Evolutionary conservation across 1,139 yeast genomes (phyloP), one percentile per base, ranked within the genome.

Genomic region (Yamadazyma pseudoaaseri): DNA sequence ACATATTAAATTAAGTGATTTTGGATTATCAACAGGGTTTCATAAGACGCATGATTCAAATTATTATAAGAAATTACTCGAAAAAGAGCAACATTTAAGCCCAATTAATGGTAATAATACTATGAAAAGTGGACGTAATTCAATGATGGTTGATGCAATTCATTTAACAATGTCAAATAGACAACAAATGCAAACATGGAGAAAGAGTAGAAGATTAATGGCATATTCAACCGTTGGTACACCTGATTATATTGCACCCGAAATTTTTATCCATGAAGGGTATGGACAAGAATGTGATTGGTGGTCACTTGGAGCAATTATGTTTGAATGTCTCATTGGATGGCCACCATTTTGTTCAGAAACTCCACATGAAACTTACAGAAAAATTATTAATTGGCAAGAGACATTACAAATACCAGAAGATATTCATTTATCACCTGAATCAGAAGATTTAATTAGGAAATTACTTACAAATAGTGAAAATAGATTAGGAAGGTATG

Each of bases 271-370:
- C 34, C 95, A 92, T 53, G 96, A 92, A 65, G 99, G 99, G 3
- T 94, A 92, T 60, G 97, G 98, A 12, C 97, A 90, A 63, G 97
- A 92, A 58, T 94, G 99, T 65, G 99, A 92, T 60, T 92, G 99
- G 99, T 92, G 98, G 98, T 87, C 97, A 4, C 67, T 92, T 26
- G 99, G 99, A 17, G 96, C 97, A 1, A 92, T 92, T 56, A 92
- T 92, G 99, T 92, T 86, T 64, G 99, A 92, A 68, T 92, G 98
- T 69, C 70, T 92, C 44, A 87, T 92, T 44, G 99, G 99, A 13
- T 92, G 98, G 97, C 98, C 99, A 15, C 99, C 99, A 36, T 92
- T 92, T 63, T 94, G 98, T 63, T 85, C 96, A 1, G 98, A 92
- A 56, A 87, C 97, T 4, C 97, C 98, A n/a, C 97, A 90, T 49